Base-by-base conservation (phyloP, 2,329 filamentous ascomycete species). In the Ambrosiella beaveri region DNA sequence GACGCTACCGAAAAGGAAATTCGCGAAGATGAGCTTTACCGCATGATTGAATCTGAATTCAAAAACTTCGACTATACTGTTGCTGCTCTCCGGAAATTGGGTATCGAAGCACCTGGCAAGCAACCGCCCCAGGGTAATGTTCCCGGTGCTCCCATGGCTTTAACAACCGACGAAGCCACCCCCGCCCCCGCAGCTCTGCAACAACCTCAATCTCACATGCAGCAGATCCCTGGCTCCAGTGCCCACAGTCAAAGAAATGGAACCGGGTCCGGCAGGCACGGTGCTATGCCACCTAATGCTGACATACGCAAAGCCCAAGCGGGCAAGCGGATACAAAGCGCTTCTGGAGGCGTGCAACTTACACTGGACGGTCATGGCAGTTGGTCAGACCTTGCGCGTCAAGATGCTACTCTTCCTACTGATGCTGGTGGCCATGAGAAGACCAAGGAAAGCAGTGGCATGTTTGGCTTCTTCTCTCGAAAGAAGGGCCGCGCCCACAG, bases 1-100 rank as follows among this genome's bases (percentile, higher is more conserved):
- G 91, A 97, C 71, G 93, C 93, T 1, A 95, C 91, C 0, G 87
- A 89, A 47, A 91, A 94, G 69, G 91, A 98, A 68, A 95, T 96
- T 58, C 80, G 90, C 19, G 89, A 95, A 64, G 91, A 98, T 62
- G 90, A 96, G 69, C 77, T 97, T 19, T 93, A 97, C 68, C 83
- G 83, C 63, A 86, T 94, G 79, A 96, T 98, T 62, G 93, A 98
- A 70, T 86, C 81, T 3, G 85, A 95, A 65, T 98, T 97, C 67
- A 83, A 86, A 68, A 88, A 90, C 0, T 98, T 97, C 68, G 93
- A 98, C 69, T 98, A 98, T 70, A 96, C 90, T 0, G 73, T 84
- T 2, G 82, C 87, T 17, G 85, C 82, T 2, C 91, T 60, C 37
- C 56, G 59, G 7, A 60, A 60, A 38, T 52, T 60, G 9, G 59